Base-by-base conservation (phyloP, 2,329 filamentous ascomycete genomes). In the Xylariales sp. region DNA sequence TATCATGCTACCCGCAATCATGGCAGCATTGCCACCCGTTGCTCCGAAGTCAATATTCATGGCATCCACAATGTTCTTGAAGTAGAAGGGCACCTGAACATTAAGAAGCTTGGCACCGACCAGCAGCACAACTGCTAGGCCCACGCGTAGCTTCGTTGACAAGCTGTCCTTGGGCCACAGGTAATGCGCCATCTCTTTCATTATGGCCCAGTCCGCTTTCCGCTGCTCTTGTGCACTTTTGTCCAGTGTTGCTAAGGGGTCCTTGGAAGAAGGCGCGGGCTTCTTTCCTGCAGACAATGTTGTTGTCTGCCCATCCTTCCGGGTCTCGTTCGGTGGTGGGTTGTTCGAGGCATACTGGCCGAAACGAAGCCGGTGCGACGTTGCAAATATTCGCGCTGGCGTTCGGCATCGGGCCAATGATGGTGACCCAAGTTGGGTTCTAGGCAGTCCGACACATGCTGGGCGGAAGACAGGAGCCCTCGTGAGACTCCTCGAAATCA, bases 21-120 rank as follows among this genome's bases (percentile, higher is more conserved):
- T 89, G 39, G 84, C 86, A 20, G 88, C 90, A 0, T 89, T 95
- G 6, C 89, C 90, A n/a, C 89, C 91, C 5, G 87, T 69, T 12
- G 84, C 76, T n/a, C 80, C 77, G 59, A 95, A 83, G 63, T 98
- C 93, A 52, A 98, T 78, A 62, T 98, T 98, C 88, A 98, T 95
- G 15, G 88, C 82, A 63, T 98, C 94, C 31, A 98, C 88, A 50
- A 98, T 97, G 63, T 71, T 90, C 73, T 97, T 97, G 73, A 98
- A 98, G 72, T 96, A 98, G 61, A 98, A 98, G 0, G 93, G 93
- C 34, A 98, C 88, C 69, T 98, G 89, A 12, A 98, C 93, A 63
- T 97, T 98, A 57, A 98, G 73, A 36, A 95, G 80, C 74, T 98
- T 98, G 59, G 89, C 88, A 45, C 90, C 88, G 16, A 98, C 68